A percentile compares a stretch with the other conserved stretches of the same genome.
Conservation (phyloP, 768 basidiomycete genomes). For the Coprinopsis cinerea region DNA sequence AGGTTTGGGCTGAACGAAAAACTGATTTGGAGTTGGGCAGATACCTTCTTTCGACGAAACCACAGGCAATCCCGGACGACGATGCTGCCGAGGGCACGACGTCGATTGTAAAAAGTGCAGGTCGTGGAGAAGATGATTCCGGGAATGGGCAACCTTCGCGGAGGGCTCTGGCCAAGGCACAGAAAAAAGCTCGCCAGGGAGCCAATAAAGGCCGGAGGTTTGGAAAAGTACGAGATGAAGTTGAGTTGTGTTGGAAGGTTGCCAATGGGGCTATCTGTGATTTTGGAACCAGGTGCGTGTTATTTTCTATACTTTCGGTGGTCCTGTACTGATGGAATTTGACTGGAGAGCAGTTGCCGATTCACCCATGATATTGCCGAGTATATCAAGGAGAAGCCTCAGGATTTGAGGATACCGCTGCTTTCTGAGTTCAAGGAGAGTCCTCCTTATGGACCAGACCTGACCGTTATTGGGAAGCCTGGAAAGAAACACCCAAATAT, state of each 20-base stretch:
- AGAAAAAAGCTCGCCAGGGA: conserved; percentile 70
- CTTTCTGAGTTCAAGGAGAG: conserved; percentile 34
- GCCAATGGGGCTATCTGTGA: conserved; percentile 69
- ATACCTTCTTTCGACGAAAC: conserved; percentile 9
- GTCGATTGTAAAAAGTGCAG: conserved; percentile 25
- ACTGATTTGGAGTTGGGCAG: not conserved
- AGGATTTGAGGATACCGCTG: conserved; percentile 61
- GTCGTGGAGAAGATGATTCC: conserved; percentile 15
- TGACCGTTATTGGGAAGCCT: conserved; percentile 20
- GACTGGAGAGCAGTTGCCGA: conserved; percentile 58
- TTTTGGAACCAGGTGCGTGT: conserved; percentile 48
- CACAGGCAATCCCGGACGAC: conserved; percentile 27
- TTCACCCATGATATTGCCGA: conserved; percentile 70
- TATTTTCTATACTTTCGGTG: not conserved
- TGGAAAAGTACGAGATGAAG: conserved; percentile 69
- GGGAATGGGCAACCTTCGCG: conserved; percentile 18
- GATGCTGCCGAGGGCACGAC: conserved; percentile 58
- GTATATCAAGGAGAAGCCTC: conserved; percentile 73
- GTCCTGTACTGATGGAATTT: not conserved
- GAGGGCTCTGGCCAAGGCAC: conserved; percentile 48
- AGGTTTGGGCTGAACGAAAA: not conserved
- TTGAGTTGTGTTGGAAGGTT: conserved; percentile 78
- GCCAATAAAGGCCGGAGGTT: conserved; percentile 83
- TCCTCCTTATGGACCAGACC: conserved; percentile 45
- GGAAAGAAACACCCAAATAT: conserved; percentile 34